phyloP scores from a whole-genome alignment of 225 moss, liverwort and hornwort genomes.

The Pleurozium schreberi region DNA sequence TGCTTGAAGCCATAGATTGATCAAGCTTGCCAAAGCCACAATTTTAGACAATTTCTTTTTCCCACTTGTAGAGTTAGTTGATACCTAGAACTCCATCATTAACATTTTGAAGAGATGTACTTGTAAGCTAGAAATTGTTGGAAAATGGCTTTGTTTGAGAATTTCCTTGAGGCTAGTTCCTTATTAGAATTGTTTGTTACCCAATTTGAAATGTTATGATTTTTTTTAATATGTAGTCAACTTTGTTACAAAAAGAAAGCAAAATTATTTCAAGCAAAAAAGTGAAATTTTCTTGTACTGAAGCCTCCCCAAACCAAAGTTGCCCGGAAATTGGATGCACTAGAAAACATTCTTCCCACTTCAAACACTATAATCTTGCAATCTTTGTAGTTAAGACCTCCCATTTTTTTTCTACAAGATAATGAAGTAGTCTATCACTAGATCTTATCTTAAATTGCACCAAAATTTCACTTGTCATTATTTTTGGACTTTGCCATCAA shows the following conservation, averaged over 20 bases:
- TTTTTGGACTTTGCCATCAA: neutral
- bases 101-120: neutral
- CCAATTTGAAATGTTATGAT: neutral
- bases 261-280: no score
- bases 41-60: neutral
- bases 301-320: neutral
- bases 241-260: no score
- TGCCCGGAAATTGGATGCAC: fast-evolving
- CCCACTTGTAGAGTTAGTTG: neutral
- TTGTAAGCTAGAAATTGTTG: neutral
- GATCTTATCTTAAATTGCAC: no score
- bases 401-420: no score
- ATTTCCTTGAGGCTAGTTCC: neutral
- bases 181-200: neutral
- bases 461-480: no score
- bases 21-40: neutral
- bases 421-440: neutral
- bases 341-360: neutral
- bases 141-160: fast-evolving
- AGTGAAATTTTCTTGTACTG: neutral
- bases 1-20: neutral
- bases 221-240: no score
- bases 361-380: neutral
- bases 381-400: neutral
- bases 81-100: fast-evolving